These are phyloP conservation scores for Phytophthora tentaculata DNA, from an alignment of 352 stramenopile genomes.

Conservation along the genomic window DNA sequence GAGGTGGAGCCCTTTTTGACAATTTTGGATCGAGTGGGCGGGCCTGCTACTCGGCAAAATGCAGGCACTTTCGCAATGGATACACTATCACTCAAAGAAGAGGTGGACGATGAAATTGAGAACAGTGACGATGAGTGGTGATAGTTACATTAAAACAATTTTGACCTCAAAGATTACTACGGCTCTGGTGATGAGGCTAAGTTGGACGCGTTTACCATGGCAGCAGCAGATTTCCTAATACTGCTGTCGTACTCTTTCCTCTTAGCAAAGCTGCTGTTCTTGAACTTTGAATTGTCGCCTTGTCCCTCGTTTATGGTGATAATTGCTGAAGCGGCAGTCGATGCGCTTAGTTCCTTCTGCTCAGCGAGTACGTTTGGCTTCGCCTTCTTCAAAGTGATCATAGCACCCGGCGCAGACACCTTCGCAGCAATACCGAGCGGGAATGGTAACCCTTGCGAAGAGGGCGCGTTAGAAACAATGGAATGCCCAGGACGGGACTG, in stretches of 20 bases:
- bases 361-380: constrained; percentile 60
- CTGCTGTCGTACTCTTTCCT: constrained; percentile 74
- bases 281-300: constrained; percentile 64
- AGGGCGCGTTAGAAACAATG: constrained; percentile 5
- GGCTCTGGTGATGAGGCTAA: constrained; percentile 26
- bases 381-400: constrained; percentile 64
- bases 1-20: constrained; percentile 75
- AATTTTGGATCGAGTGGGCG: constrained; percentile 39
- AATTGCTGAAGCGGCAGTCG: constrained; percentile 1
- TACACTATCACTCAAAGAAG: constrained; percentile 22
- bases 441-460: constrained; percentile 27
- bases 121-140: constrained; percentile 61
- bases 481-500: constrained; percentile 37
- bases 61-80: constrained; percentile 17
- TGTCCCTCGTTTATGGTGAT: constrained; percentile 7
- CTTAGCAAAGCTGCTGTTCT: constrained; percentile 75
- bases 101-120: constrained; percentile 78
- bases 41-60: constrained; percentile 3
- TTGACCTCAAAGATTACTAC: constrained; percentile 21
- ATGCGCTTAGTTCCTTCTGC: constrained; percentile 46
- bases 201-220: constrained; percentile 20
- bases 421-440: constrained; percentile 27
- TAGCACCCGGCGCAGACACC: constrained; percentile 33
- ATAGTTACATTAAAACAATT: constrained; percentile 41
- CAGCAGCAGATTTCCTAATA: constrained; percentile 49